These are phyloP conservation scores for Alternaria novae-zelandiae DNA, from an alignment of 2,329 filamentous ascomycete species.

Conservation along the genomic window DNA sequence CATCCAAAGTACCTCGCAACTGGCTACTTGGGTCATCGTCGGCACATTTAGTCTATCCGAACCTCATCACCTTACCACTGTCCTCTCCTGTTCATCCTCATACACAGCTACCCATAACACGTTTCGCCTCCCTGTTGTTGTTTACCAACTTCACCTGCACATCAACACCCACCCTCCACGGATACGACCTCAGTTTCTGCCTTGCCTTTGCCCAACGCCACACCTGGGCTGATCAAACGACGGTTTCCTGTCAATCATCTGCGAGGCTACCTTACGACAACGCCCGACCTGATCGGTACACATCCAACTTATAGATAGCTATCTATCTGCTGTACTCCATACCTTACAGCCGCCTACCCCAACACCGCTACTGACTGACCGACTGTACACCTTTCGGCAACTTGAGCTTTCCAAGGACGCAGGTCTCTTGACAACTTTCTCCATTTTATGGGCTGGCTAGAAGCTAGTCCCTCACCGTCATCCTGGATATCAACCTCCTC, in stretches of 20 bases:
- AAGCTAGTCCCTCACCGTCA: slow-evolving; percentile 63
- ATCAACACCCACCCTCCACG: slow-evolving; percentile 14
- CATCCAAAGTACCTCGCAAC: slow-evolving; percentile 37
- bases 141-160: slow-evolving; percentile 27
- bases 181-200: slow-evolving; percentile 30
- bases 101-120: slow-evolving; percentile 27
- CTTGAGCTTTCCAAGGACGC: slow-evolving; percentile 17
- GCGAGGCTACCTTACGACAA: slow-evolving; percentile 21
- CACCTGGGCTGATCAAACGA: slow-evolving; percentile 23
- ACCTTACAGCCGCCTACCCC: not conserved
- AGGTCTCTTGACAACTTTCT: slow-evolving; percentile 20
- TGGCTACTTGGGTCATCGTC: slow-evolving; percentile 42
- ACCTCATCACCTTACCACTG: slow-evolving; percentile 35
- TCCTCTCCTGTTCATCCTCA: slow-evolving; percentile 32
- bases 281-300: slow-evolving; percentile 26
- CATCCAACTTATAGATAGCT: slow-evolving; percentile 10
- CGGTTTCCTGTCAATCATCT: slow-evolving; percentile 14
- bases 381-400: slow-evolving; percentile 1
- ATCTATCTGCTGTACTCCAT: slow-evolving; percentile 1
- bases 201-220: slow-evolving; percentile 36
- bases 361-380: slow-evolving; percentile 12
- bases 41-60: slow-evolving; percentile 43
- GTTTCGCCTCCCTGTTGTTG: slow-evolving; percentile 28
- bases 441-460: slow-evolving; percentile 51
- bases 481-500: slow-evolving; percentile 93